Conservation (phyloP, 352 stramenopile genomes). For the Globisporangium spinosum region DNA sequence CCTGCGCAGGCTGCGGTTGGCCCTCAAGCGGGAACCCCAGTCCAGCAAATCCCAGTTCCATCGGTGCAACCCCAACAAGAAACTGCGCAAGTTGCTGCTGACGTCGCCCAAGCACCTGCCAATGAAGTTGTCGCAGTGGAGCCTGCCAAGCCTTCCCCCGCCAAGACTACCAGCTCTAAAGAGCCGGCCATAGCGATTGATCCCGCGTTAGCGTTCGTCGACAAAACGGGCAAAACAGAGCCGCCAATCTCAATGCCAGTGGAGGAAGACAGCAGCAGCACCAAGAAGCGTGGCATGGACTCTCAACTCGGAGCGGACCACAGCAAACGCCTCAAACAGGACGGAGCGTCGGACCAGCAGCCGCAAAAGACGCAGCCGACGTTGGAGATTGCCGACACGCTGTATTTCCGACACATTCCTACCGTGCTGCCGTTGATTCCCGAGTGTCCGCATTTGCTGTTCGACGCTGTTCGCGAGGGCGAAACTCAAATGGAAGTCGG, state of each 20-base stretch:
- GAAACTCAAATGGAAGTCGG: slow-evolving; percentile 23
- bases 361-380: background rate
- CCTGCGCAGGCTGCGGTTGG: background rate
- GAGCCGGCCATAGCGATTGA: slow-evolving; percentile 24
- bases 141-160: background rate
- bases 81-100: background rate
- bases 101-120: background rate
- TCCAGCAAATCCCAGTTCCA: background rate
- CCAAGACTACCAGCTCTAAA: background rate
- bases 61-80: background rate
- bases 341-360: background rate
- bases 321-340: slow-evolving; percentile 14
- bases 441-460: slow-evolving; percentile 59
- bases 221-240: slow-evolving; percentile 42
- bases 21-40: background rate
- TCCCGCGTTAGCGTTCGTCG: slow-evolving; percentile 56
- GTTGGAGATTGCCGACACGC: slow-evolving; percentile 12
- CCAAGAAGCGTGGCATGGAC: slow-evolving; percentile 10
- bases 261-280: background rate
- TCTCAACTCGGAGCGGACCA: background rate
- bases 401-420: slow-evolving; percentile 54
- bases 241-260: background rate
- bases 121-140: slow-evolving; percentile 13
- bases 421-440: slow-evolving; percentile 51
- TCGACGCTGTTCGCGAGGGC: slow-evolving; percentile 40